Base-by-base conservation (phyloP, 768 basidiomycete genomes). In the Hydnomerulius pinastri region DNA sequence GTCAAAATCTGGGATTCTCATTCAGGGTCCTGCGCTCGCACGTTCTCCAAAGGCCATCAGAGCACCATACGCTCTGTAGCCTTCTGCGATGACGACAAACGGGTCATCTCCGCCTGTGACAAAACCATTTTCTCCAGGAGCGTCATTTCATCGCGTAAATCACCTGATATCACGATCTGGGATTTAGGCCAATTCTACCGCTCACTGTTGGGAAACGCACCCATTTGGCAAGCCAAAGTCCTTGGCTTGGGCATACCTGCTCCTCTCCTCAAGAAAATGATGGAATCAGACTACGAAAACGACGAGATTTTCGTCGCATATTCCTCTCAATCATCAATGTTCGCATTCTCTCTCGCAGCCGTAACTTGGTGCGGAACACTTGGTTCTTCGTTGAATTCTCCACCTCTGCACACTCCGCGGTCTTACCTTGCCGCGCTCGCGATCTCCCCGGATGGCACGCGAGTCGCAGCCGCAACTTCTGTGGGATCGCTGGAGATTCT, bases 1-100 rank as follows among this genome's bases (percentile, higher is more conserved):
- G 25, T 63, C 23, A 63, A 60, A 24, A 40, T 65, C 24, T 67
- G 65, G 65, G 55, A 62, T 13, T 24, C 37, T 8, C 15, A 4
- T 1, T 48, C 59, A 0, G 65, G 65, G 13, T 50, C 51, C 25
- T 61, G 57, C 9, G 46, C 41, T 0, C 37, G 25, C 4, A 54
- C 61, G 1, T 29, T 61, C 13, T 55, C 51, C 32, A 61, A 50
- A 21, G 61, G 58, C 9, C 48, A 61, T 36, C 37, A 13, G 24
- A 25, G 40, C 0, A 53, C 46, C 1, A 46, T 62, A 47, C 61
- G 49, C 25, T 51, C 51, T 12, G 40, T 60, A 4, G 53, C 35
- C 33, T 56, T 62, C 33, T 43, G 53, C 29, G 45, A 56, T n/a
- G 42, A 52, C 0, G 54, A 54, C 46, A 49, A 30, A 4, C 29